Evolutionary conservation across 345 rosid genomes (phyloP), one percentile per base, ranked within the genome.

Genomic region (Arabis hirsuta): DNA sequence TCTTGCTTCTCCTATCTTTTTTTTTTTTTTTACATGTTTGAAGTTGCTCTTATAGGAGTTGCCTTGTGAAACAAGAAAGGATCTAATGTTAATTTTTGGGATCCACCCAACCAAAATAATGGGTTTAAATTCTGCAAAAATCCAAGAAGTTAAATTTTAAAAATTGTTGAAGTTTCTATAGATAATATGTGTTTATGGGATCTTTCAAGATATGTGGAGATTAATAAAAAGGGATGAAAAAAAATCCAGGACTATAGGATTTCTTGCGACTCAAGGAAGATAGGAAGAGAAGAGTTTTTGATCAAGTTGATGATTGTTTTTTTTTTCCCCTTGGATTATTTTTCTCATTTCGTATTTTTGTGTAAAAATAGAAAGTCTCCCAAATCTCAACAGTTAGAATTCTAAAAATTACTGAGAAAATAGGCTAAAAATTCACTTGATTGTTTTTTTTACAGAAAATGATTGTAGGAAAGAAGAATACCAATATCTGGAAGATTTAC

Each of bases 301-400:
- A 43, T 61, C 27, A 61, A 38, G 10, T 36, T 75, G 57, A 62
- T 69, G 45, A 54, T 8, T 20, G 11, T 27, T 29, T 64, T 36
- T 64, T 36, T 9, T 24, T 11, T 32, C 70, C 48, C 11, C 24
- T 55, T 34, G 14, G 44, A 47, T 16, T 12, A 41, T 39, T 63
- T 55, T 38, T 19, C 41, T 12, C 54, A 9, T 13, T 44, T 42
- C 38, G 61, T 53, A 16, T 52, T 12, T 22, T 65, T 4, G 54
- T 62, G 14, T 76, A 70, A 76, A 76, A 76, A 76, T 64, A 76
- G 80, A 57, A 74, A 70, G 72, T 56, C 50, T 64, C 56, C 53
- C 12, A 24, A 41, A 63, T 50, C 26, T 64, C 65, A 64, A 71
- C 14, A 62, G 24, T 42, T 42, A 12, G 58, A 55, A 46, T 34